Evolutionary conservation across 208 protist genomes (phyloP), one percentile per base, ranked within the genome.

Genomic region (Wallacemonas sp.): DNA sequence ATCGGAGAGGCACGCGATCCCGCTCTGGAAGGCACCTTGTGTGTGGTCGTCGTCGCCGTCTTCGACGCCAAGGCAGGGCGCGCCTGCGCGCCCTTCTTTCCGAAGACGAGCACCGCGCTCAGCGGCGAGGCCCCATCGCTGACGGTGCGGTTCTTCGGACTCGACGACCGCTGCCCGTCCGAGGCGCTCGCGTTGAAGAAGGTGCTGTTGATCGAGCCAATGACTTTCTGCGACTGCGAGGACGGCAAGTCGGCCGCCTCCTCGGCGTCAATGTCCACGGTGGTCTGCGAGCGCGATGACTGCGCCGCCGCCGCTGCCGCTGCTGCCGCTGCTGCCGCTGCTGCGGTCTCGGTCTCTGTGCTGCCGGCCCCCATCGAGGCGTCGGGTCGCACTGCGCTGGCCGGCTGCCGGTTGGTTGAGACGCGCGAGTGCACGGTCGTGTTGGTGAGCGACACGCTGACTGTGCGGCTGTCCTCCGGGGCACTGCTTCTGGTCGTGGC

Each of bases 151-250:
- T 12, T n/a, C 18, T 23, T 59, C 8, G 16, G 3, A 12, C 7
- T 32, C 0, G 22, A 8, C 4, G 48, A 32, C 8, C 11, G 26
- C 18, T 5, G 48, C 11, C 16, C 26, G 31, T 59, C 52, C 5
- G 52, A 59, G 16, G 7, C 52, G 32, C 32, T 41, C 11, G 39
- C 10, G 14, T 41, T 16, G 52, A 41, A 59, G 52, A 59, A 59
- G 52, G n/a, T 41, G 31, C 52, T 59, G 52, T 41, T 59, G 32
- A 59, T 59, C 11, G 52, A 59, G 52, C 52, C 52, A 41, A 59
- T 59, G 5, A 59, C 52, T 25, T 39, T 59, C 31, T 41, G 36
- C n/a, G 10, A 31, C 52, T 59, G 3, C 12, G 52, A 8, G 14
- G 52, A 22, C 10, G 31, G 4, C 18, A 25, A 2, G 52, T 23